Base-by-base conservation (phyloP, 345 rosid genomes). In the Salix brachista region DNA sequence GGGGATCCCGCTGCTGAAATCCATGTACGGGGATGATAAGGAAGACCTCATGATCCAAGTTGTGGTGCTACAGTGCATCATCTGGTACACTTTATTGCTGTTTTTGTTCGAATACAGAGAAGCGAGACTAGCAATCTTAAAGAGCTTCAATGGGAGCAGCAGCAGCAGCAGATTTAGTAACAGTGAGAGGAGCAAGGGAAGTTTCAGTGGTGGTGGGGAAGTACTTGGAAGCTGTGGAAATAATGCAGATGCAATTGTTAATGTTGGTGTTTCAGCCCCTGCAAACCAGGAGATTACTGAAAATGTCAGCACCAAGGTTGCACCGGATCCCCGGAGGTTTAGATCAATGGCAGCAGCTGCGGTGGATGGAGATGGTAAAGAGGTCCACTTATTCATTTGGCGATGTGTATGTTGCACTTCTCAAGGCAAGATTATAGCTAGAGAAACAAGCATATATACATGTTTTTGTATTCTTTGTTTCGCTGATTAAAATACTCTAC, bases 1-100 rank as follows among this genome's bases (percentile, higher is more conserved):
- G 80, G 83, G 83, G 8, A 80, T 80, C 60, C 80, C 83, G 6
- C 74, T 80, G 2, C 37, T 80, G 65, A 80, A 76, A 30, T 44
- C 83, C 44, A 81, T 81, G 83, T 81, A 81, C 8, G 80, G 80
- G 30, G 83, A 72, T 39, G 77, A 81, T 56, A 46, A 44, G 39
- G 80, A 77, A 25, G 26, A 36, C 7, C 74, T 81, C 26, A 72
- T 81, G 74, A 48, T 73, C 34, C 83, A 81, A 37, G 74, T 62
- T 62, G 77, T 81, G 58, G 83, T 81, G 6, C 30, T 81, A 7
- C 83, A 81, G 39, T 72, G 83, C 77, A 73, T 77, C 23, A 71
- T 81, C 46, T 81, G 83, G 83, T 81, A 81, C 28, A 81, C 73
- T 62, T 23, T 81, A 48, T 52, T 81, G 21, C 65, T 81, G 30